A percentile compares a stretch with the other conserved stretches of the same genome.
Evolutionary conservation across 2,329 filamentous ascomycete genomes (phyloP).

Genomic region (Xylariaceae sp.): DNA sequence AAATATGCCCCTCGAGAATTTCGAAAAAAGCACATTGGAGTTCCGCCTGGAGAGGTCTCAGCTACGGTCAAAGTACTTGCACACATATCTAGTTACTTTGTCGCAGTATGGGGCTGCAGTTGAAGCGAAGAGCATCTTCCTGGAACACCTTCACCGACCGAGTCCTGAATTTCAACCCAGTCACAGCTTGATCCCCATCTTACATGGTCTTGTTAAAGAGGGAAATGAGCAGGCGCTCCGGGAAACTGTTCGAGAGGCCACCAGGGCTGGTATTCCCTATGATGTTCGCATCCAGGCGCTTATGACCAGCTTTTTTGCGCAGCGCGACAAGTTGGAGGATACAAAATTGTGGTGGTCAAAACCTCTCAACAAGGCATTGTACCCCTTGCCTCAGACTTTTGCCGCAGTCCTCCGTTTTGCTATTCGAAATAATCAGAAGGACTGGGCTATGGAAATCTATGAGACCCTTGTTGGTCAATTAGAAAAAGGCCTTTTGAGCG

Average conservation of each 20-base stretch:
- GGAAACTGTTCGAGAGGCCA: conserved; percentile 48
- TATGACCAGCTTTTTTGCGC: conserved; percentile 59
- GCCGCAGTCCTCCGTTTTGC: conserved; percentile 56
- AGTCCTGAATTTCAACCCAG: conserved; percentile 31
- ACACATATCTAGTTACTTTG: conserved; percentile 24
- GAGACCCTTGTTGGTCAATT: conserved; percentile 42
- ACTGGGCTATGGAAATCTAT: conserved; percentile 60
- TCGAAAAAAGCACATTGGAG: conserved; percentile 11
- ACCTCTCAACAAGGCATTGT: conserved; percentile 38
- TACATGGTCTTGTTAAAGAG: conserved; percentile 59
- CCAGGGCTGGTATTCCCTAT: conserved; percentile 42
- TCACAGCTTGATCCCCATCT: conserved; percentile 44
- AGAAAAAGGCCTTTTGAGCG: conserved; percentile 32
- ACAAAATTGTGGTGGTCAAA: conserved; percentile 64
- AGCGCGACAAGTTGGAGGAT: conserved; percentile 50
- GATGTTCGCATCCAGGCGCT: conserved; percentile 44
- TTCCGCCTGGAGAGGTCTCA: conserved; percentile 1
- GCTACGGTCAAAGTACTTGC: conserved; percentile 23
- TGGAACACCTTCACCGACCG: conserved; percentile 11
- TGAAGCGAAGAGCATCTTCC: conserved; percentile 28
- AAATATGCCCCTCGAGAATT: conserved; percentile 7
- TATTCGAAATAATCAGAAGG: conserved; percentile 51
- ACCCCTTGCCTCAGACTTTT: conserved; percentile 44
- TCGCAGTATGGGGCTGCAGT: conserved; percentile 30
- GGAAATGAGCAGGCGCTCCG: conserved; percentile 53